These are phyloP conservation scores for Leishmania tropica DNA, from an alignment of 208 protist genomes.

Conservation along the genomic window DNA sequence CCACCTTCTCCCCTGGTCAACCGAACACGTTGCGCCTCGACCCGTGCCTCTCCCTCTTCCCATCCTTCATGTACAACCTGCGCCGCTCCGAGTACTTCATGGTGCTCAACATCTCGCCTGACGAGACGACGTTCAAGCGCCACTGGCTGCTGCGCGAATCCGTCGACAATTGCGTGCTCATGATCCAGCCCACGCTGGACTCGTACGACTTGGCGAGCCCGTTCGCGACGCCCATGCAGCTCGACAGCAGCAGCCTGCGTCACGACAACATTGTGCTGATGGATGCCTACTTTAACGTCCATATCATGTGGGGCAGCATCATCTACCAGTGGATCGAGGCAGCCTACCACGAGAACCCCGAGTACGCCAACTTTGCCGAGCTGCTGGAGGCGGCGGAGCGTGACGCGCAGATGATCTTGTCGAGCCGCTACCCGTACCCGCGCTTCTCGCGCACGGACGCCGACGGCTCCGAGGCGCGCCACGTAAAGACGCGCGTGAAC, in stretches of 20 bases:
- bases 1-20: conserved; percentile 87
- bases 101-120: conserved; percentile 97
- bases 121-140: conserved; percentile 98
- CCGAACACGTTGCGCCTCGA: conserved; percentile 89
- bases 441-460: conserved; percentile 89
- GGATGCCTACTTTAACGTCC: conserved; percentile 99
- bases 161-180: conserved; percentile 94
- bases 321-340: conserved; percentile 96
- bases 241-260: conserved; percentile 90
- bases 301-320: conserved; percentile 97
- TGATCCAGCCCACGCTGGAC: conserved; percentile 98
- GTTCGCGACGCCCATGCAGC: conserved; percentile 85
- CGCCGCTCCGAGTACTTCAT: conserved; percentile 97
- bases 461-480: conserved; percentile 81
- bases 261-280: conserved; percentile 97
- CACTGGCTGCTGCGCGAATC: conserved; percentile 96
- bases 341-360: conserved; percentile 90
- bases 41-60: conserved; percentile 96
- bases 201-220: conserved; percentile 93
- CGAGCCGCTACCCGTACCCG: conserved; percentile 75
- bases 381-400: conserved; percentile 71
- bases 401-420: conserved; percentile 62
- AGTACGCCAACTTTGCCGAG: conserved; percentile 79
- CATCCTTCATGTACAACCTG: conserved; percentile 99
- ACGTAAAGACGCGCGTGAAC: conserved; percentile 90